These are phyloP conservation scores for Acarospora socialis DNA, from an alignment of 2,329 filamentous ascomycete species.

Conservation along the genomic window DNA sequence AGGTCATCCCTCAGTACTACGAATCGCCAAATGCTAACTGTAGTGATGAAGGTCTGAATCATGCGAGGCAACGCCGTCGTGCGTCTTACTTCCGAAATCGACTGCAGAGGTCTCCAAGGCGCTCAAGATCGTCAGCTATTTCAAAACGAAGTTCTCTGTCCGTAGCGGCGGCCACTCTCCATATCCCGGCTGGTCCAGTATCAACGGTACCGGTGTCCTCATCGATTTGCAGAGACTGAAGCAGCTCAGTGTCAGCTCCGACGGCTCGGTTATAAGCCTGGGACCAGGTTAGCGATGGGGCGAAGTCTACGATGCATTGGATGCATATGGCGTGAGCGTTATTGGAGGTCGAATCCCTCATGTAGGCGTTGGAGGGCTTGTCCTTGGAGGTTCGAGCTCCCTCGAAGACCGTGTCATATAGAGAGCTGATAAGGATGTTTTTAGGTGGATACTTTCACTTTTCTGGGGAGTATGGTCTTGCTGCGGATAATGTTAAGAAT, in stretches of 20 bases:
- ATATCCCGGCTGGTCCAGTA: no score
- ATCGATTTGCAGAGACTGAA: conserved; percentile 6
- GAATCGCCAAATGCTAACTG: no score
- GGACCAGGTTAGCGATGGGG: no score
- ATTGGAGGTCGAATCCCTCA: conserved; percentile 1
- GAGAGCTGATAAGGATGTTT: background rate
- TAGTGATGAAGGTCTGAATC: conserved; percentile 7
- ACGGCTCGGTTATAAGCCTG: background rate
- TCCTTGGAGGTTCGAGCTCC: conserved; percentile 1
- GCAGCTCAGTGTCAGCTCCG: conserved; percentile 3
- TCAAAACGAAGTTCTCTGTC: no score
- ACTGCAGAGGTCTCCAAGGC: no score
- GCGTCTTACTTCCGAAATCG: no score
- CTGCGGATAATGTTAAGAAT: conserved; percentile 8
- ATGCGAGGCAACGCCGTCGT: conserved; percentile 3
- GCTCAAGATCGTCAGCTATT: no score
- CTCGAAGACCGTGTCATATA: background rate
- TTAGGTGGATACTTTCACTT: conserved; percentile 10
- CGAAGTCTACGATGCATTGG: no score
- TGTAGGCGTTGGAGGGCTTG: background rate
- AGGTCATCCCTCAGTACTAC: no score
- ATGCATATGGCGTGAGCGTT: no score
- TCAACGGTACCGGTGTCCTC: no score
- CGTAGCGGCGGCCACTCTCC: no score
- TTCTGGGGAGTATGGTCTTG: conserved; percentile 9